Evolutionary conservation across 768 basidiomycete species (phyloP).

Genomic region (Fomitopsis serialis): DNA sequence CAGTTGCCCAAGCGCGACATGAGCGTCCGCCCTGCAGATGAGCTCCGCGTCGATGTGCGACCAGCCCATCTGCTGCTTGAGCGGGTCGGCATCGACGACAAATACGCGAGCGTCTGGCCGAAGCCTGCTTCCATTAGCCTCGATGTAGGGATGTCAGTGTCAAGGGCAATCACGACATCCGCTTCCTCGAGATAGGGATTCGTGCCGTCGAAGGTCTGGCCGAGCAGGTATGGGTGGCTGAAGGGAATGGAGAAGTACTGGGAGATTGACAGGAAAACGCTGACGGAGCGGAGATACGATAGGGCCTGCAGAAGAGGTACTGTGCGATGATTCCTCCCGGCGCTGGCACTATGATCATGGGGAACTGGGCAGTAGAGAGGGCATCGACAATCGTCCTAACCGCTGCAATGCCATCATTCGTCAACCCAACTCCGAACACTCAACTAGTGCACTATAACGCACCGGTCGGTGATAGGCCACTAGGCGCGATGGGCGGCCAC

Average conservation of each 20-base stretch:
- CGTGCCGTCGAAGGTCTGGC: constrained; percentile 44
- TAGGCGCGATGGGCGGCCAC: constrained; percentile 51
- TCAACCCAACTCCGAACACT: not conserved
- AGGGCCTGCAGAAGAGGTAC: constrained; percentile 41
- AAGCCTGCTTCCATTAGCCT: constrained; percentile 39
- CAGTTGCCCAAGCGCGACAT: constrained; percentile 46
- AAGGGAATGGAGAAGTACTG: constrained; percentile 49
- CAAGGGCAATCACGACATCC: constrained; percentile 62
- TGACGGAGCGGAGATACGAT: constrained; percentile 47
- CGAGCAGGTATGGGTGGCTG: constrained; percentile 50
- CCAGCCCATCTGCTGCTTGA: constrained; percentile 45
- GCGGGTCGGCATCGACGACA: constrained; percentile 57
- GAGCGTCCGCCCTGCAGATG: constrained; percentile 52
- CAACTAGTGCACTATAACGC: not conserved
- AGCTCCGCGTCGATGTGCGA: constrained; percentile 53
- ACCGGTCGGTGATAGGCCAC: constrained; percentile 40
- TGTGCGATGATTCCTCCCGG: constrained; percentile 50
- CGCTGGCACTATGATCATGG: constrained; percentile 63
- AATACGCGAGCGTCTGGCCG: constrained; percentile 43
- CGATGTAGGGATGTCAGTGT: constrained; percentile 67
- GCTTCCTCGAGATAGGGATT: constrained; percentile 44
- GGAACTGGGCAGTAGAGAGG: constrained; percentile 43
- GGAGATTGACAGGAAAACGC: constrained; percentile 47
- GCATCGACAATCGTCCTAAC: constrained; percentile 39
- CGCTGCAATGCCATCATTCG: constrained; percentile 10